Evolutionary conservation across 1,139 yeast genomes (phyloP), one percentile per base, ranked within the genome.

Genomic region (Starmera stellimalicola): DNA sequence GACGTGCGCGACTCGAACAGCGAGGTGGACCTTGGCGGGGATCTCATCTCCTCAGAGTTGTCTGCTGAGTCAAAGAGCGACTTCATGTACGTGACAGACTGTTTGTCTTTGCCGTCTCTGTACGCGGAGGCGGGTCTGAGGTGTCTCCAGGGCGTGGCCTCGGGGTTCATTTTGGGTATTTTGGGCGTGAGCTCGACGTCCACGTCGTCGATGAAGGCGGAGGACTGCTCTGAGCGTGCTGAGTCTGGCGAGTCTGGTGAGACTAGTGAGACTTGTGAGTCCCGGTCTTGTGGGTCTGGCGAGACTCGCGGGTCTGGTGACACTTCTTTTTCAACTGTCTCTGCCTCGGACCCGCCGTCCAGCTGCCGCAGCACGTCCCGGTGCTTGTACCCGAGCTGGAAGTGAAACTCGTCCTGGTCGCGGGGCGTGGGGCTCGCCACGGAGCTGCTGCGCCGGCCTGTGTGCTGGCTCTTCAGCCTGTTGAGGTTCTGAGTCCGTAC

Each of bases 141-240:
- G 14, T 42, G 41, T 31, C 59, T 47, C 57, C 59, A 51, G 2
- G 62, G 58, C 1, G 59, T 51, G 29, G 51, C 40, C 9, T 57
- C 55, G 14, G 50, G 52, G 14, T 48, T 47, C 32, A 56, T 44
- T 34, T 47, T 49, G 15, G 61, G 61, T 16, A 49, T 37, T 19
- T 42, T 42, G 5, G 52, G 53, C 2, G 50, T 42, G 1, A 48
- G 37, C 6, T 30, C 32, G 8, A 46, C 45, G 19, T 43, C 41
- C 31, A 47, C 53, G 25, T 55, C 49, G 20, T 54, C 55, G 16
- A 49, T 39, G 15, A 40, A 45, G 23, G 36, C 39, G 7, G 43
- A 26, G 3, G 40, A 20, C 17, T 35, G 38, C 11, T 33, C 27
- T 7, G 24, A n/a, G 16, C 18, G 17, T 17, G 9, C 16, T 9